phyloP scores from a whole-genome alignment of 495 filamentous ascomycete species.

The Staphylotrichum longicolle region DNA sequence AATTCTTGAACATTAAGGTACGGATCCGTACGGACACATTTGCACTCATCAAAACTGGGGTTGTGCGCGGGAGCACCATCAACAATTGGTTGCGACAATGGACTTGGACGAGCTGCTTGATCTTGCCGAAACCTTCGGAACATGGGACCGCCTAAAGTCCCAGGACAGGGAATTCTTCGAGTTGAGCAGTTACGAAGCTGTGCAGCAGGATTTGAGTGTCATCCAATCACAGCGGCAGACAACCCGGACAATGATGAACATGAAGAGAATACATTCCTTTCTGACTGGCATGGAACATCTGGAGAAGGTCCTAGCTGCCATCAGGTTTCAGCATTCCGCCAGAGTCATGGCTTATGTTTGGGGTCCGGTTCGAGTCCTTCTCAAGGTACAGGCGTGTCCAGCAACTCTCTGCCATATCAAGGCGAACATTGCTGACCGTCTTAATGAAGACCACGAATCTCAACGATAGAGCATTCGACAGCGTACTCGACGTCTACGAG shows the following conservation, averaged over 20 bases:
- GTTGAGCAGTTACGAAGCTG: background rate
- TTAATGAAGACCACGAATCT: slow-evolving; percentile 1
- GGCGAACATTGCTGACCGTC: background rate
- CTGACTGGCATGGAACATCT: background rate
- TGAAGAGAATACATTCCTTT: background rate
- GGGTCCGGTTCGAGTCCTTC: background rate
- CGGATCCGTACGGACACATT: no score
- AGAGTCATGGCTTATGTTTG: background rate
- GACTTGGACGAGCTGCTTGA: background rate
- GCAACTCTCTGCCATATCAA: background rate
- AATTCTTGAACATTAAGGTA: no score
- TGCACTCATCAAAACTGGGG: no score
- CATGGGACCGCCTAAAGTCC: background rate
- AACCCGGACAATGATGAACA: slow-evolving; percentile 2
- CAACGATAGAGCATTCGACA: slow-evolving; percentile 1
- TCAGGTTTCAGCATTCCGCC: background rate
- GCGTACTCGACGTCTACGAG: background rate
- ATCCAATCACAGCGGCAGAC: background rate
- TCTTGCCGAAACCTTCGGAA: background rate
- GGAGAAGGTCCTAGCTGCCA: background rate
- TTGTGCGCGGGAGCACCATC: no score
- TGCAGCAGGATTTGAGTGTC: background rate
- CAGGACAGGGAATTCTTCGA: background rate
- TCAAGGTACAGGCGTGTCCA: background rate
- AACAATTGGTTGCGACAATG: no score